phyloP scores from a whole-genome alignment of 768 basidiomycete species.

The Tubosaeta brunneosetosa region DNA sequence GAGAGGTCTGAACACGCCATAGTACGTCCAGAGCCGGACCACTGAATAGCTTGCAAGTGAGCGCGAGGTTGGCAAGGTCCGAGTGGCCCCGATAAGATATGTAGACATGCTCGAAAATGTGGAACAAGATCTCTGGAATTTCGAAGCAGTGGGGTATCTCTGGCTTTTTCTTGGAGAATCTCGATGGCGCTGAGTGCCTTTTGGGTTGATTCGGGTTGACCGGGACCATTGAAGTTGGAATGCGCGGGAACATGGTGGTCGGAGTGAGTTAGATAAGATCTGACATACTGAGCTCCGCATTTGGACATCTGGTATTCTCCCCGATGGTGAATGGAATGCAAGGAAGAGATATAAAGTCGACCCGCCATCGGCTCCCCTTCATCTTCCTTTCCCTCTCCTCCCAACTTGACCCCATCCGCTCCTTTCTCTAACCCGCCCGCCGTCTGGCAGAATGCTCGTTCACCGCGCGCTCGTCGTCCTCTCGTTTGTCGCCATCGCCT shows the following conservation, averaged over 20 bases:
- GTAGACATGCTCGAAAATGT: constrained; percentile 17
- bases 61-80: constrained; percentile 14
- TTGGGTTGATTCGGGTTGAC: background rate
- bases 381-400: constrained; percentile 5
- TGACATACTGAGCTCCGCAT: background rate
- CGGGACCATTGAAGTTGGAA: background rate
- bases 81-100: background rate
- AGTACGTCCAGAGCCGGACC: constrained; percentile 19
- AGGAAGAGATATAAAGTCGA: constrained; percentile 17
- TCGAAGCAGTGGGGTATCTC: constrained; percentile 8
- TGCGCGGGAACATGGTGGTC: background rate
- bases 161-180: background rate
- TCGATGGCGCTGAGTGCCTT: background rate
- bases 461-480: constrained; percentile 10
- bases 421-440: constrained; percentile 16
- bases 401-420: constrained; percentile 18
- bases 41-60: constrained; percentile 15
- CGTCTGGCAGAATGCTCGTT: constrained; percentile 14
- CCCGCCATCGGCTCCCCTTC: constrained; percentile 1
- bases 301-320: background rate
- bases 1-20: constrained; percentile 18
- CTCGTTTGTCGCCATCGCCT: constrained; percentile 15
- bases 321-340: constrained; percentile 10
- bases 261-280: background rate
- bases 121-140: constrained; percentile 15